A percentile compares a stretch with the other conserved stretches of the same genome.
These are phyloP conservation scores for Penicillium italicum DNA, from an alignment of 2,329 filamentous ascomycete species.

Conservation along the genomic window DNA sequence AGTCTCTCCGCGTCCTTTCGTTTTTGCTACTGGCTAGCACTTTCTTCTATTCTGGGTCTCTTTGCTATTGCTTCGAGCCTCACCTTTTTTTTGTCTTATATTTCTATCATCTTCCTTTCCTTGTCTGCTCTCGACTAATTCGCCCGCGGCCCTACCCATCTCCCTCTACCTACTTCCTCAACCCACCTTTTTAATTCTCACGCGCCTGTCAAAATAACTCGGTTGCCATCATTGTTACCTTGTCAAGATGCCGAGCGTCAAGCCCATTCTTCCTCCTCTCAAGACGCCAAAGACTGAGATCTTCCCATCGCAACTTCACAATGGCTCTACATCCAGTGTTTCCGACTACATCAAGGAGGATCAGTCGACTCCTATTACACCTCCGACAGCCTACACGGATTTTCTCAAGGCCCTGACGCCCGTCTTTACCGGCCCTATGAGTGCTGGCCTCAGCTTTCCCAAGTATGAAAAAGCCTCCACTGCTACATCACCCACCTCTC, in stretches of 20 bases:
- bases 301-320: conserved; percentile 57
- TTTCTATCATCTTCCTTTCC: neutral
- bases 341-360: conserved; percentile 66
- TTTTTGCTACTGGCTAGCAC: neutral
- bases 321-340: conserved; percentile 58
- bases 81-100: neutral
- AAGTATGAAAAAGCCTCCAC: conserved; percentile 31
- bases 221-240: neutral
- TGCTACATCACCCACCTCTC: conserved; percentile 37
- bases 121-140: neutral
- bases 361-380: conserved; percentile 80
- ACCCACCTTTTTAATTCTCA: neutral
- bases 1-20: neutral
- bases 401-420: conserved; percentile 80
- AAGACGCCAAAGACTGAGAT: conserved; percentile 44
- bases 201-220: neutral
- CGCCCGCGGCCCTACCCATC: neutral
- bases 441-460: conserved; percentile 48
- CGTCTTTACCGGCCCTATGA: conserved; percentile 64
- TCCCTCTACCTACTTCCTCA: neutral
- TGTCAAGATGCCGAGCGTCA: conserved; percentile 29
- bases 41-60: neutral
- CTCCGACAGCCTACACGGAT: conserved; percentile 84
- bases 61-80: neutral
- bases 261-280: conserved; percentile 41